Evolutionary conservation across 345 rosid genomes (phyloP), one percentile per base, ranked within the genome.

Genomic region (Bruguiera gymnorhiza): DNA sequence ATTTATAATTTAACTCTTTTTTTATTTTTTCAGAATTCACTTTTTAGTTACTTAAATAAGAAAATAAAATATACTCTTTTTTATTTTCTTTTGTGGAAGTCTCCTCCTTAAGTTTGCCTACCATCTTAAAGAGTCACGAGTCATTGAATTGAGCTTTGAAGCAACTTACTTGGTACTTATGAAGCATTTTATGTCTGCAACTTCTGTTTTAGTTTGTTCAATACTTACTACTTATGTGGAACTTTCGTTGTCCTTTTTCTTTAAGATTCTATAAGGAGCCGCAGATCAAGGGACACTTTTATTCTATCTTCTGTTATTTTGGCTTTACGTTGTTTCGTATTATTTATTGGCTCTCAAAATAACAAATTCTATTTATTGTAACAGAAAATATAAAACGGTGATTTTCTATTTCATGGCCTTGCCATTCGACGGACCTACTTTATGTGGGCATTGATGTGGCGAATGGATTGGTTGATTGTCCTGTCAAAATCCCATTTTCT

Each of bases 271-370:
- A 96, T 92, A 58, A 85, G 80, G 80, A 87, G 98, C 79, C 80
- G 79, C 65, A 83, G 89, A 29, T 96, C 96, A 63, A 87, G 99
- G 66, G 98, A 96, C 86, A 96, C 94, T 8, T 83, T 84, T 60
- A 92, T 96, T 77, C 90, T 96, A 56, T 83, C 98, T 0, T 97
- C 96, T 21, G 99, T 92, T 1, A 92, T 92, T 19, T 96, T 96
- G 50, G 98, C 86, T 71, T 92, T 81, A 92, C 93, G 52, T 78
- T 96, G 83, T 90, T 96, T 81, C 87, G 88, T 71, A 86, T 90
- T 59, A 82, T 96, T 83, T 90, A 92, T 77, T 90, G 98, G 97
- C 90, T 90, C 72, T 92, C 99, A 8, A 92, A 96, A 74, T 95
- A 79, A 80, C 69, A 32, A 27, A 34, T 56, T 54, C 13, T 19